Evolutionary conservation across 2,329 filamentous ascomycete genomes (phyloP).

Genomic region (Didymella pinodella): DNA sequence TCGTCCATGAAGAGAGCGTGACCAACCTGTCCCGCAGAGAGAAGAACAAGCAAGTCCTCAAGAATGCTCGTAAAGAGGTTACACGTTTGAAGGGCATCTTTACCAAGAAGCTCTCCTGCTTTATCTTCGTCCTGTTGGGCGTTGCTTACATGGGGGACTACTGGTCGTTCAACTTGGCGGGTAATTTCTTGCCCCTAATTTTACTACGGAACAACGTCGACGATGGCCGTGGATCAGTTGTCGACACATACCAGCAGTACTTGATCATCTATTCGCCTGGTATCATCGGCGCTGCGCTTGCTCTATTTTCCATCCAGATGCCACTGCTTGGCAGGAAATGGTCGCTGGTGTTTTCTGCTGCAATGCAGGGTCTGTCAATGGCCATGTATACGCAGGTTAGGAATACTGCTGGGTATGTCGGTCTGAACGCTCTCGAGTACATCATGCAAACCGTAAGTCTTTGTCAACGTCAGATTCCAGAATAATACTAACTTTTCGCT

Average conservation of each 20-base stretch:
- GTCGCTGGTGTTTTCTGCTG: slow-evolving; percentile 40
- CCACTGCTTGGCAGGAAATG: slow-evolving; percentile 41
- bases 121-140: slow-evolving; percentile 38
- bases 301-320: slow-evolving; percentile 37
- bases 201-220: slow-evolving; percentile 42
- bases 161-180: slow-evolving; percentile 45
- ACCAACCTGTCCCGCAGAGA: slow-evolving; percentile 19
- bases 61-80: slow-evolving; percentile 33
- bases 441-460: slow-evolving; percentile 43
- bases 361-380: slow-evolving; percentile 41
- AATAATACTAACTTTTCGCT: not conserved
- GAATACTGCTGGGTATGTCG: slow-evolving; percentile 38
- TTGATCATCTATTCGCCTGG: slow-evolving; percentile 43
- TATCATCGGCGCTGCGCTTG: slow-evolving; percentile 37
- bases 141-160: slow-evolving; percentile 45
- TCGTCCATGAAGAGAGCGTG: slow-evolving; percentile 5
- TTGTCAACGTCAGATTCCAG: fast-evolving
- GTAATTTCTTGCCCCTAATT: slow-evolving; percentile 39
- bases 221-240: slow-evolving; percentile 31
- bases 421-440: slow-evolving; percentile 42
- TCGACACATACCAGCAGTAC: slow-evolving; percentile 41
- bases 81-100: slow-evolving; percentile 40
- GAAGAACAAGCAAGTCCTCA: slow-evolving; percentile 35
- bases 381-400: slow-evolving; percentile 44
- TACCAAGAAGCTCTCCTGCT: slow-evolving; percentile 36